Base-by-base conservation (phyloP, 345 rosid genomes). In the Bruguiera gymnorhiza region DNA sequence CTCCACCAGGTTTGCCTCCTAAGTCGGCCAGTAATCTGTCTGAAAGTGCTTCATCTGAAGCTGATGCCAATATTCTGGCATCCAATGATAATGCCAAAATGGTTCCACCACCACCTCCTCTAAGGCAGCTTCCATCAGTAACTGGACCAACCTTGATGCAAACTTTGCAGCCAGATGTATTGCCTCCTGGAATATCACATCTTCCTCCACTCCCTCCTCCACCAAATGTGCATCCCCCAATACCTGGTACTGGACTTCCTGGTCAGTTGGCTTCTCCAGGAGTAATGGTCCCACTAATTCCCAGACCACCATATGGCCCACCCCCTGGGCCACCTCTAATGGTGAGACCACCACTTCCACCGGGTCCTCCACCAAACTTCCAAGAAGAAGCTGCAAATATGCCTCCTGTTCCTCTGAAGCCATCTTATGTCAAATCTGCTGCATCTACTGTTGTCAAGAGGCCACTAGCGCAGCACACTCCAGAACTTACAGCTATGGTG, bases 341-440 rank as follows among this genome's bases (percentile, higher is more conserved):
- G 97, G 83, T 95, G 97, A 90, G 92, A 68, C 97, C 98, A 30
- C 99, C 99, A 0, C 93, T 92, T 73, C 99, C 96, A 46, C 97
- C 99, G 5, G 97, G 99, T 55, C 97, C 97, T 66, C 97, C 97
- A 8, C 86, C 98, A 57, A 37, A 66, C 43, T 61, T 86, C 4
- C 88, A 82, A 55, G 89, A 83, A 69, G 89, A 86, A 57, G 56
- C 78, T 77, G 63, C 82, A 73, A 61, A 46, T 66, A 86, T 90
- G 78, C 88, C 85, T 16, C 55, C 74, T 34, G 79, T 84, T 62
- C 89, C 95, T 30, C 93, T 78, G 68, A 95, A 87, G 83, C 98
- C 99, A 79, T 95, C 98, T 30, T 95, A 86, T 70, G 86, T 95
- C 36, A 95, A 95, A 80, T 95, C 99, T 51, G 99, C 99, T 75